These are phyloP conservation scores for Elsinoe necatrix DNA, from an alignment of 2,329 filamentous ascomycete genomes.

Conservation along the genomic window DNA sequence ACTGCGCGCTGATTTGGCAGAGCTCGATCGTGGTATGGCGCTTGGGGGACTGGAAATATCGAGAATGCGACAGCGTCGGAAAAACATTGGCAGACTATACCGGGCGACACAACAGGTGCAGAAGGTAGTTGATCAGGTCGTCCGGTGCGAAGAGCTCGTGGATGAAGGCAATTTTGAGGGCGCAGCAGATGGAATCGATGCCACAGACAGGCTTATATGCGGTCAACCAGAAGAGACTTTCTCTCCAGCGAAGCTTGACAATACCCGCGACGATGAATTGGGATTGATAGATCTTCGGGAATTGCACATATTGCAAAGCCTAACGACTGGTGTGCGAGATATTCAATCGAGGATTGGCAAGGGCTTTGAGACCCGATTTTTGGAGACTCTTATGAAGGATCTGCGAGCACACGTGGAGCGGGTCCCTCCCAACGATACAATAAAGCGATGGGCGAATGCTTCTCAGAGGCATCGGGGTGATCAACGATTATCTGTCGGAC, in stretches of 20 bases:
- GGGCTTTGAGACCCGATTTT: constrained; percentile 73
- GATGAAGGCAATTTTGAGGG: constrained; percentile 75
- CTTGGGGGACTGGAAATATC: constrained; percentile 77
- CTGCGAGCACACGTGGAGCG: constrained; percentile 69
- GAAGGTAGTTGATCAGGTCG: constrained; percentile 66
- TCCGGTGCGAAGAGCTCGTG: constrained; percentile 69
- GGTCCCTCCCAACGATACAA: constrained; percentile 61
- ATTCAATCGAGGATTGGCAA: constrained; percentile 76
- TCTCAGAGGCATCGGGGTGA: constrained; percentile 63
- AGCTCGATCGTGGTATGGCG: constrained; percentile 80
- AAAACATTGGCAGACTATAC: constrained; percentile 76
- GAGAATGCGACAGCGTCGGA: constrained; percentile 67
- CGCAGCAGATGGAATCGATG: constrained; percentile 68
- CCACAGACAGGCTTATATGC: constrained; percentile 69
- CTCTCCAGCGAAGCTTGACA: constrained; percentile 22
- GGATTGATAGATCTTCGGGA: constrained; percentile 60
- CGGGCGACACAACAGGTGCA: constrained; percentile 77
- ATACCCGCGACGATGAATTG: constrained; percentile 19
- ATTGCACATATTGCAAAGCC: constrained; percentile 69
- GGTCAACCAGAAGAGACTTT: constrained; percentile 47
- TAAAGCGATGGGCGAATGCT: constrained; percentile 76
- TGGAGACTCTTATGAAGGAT: constrained; percentile 69
- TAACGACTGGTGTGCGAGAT: constrained; percentile 66
- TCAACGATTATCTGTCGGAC: constrained; percentile 55
- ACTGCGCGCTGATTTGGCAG: constrained; percentile 67